These are phyloP conservation scores for Adansonia gregorii DNA, from an alignment of 441 rosid species.

Conservation along the genomic window DNA sequence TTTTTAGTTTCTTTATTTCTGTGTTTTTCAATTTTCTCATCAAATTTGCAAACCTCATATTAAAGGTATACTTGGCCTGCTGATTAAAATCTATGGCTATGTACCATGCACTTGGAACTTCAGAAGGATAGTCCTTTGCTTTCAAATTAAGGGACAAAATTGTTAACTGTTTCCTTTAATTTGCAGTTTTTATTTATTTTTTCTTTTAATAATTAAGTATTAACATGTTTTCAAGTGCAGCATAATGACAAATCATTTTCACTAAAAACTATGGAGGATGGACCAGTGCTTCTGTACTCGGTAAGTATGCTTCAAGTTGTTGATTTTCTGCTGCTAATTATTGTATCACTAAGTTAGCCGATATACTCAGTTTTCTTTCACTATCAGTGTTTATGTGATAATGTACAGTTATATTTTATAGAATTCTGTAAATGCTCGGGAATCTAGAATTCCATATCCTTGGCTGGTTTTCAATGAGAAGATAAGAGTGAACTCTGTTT, in stretches of 20 bases:
- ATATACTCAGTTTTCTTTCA: slow-evolving; percentile 1
- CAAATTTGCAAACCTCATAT: not conserved
- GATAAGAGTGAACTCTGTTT: slow-evolving; percentile 89
- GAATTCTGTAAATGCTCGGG: slow-evolving; percentile 91
- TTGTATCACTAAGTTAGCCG: not conserved
- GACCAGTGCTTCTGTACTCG: slow-evolving; percentile 77
- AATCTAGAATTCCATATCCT: slow-evolving; percentile 75
- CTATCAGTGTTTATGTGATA: slow-evolving; percentile 11
- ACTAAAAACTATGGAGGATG: slow-evolving; percentile 95
- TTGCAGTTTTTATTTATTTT: not conserved
- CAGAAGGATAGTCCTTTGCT: not conserved
- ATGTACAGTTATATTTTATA: slow-evolving; percentile 31
- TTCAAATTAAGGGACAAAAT: not conserved
- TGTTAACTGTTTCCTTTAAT: slow-evolving; percentile 10
- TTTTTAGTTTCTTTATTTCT: slow-evolving; percentile 25
- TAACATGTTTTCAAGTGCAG: slow-evolving; percentile 46
- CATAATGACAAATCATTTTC: slow-evolving; percentile 76
- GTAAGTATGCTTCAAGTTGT: slow-evolving; percentile 47
- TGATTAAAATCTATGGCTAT: slow-evolving; percentile 3
- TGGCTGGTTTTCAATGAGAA: slow-evolving; percentile 97
- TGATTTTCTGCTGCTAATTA: slow-evolving; percentile 14
- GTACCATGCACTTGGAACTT: not conserved
- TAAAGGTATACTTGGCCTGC: slow-evolving; percentile 3
- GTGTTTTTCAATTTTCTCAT: not conserved
- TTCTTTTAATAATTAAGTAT: not conserved